A percentile compares a stretch with the other conserved stretches of the same genome.
These are phyloP conservation scores for Boletus holoroseus DNA, from an alignment of 1,284 basidiomycete species.

Conservation along the genomic window DNA sequence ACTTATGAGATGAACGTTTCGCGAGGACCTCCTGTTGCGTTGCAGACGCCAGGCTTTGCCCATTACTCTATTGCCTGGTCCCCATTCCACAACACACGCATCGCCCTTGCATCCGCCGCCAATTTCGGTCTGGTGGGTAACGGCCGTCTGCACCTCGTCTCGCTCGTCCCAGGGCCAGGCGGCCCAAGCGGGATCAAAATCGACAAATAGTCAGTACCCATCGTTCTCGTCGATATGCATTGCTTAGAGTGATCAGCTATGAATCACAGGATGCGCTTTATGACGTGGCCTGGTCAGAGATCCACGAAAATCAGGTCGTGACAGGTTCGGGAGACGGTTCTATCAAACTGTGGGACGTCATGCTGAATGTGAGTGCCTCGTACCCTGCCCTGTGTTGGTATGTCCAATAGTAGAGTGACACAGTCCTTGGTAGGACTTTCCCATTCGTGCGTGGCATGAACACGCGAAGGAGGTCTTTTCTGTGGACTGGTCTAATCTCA, in stretches of 20 bases:
- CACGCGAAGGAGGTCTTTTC: slow-evolving; percentile 90
- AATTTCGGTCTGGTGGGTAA: slow-evolving; percentile 97
- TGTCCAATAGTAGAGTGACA: slow-evolving; percentile 20
- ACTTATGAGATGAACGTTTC: slow-evolving; percentile 39
- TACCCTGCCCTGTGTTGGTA: not conserved
- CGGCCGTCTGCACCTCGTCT: slow-evolving; percentile 75
- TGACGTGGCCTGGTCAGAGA: slow-evolving; percentile 89
- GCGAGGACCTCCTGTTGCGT: slow-evolving; percentile 41
- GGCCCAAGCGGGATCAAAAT: slow-evolving; percentile 44
- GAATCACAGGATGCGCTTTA: slow-evolving; percentile 94
- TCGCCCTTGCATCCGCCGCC: slow-evolving; percentile 86
- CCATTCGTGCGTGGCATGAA: slow-evolving; percentile 90
- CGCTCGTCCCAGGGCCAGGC: slow-evolving; percentile 45
- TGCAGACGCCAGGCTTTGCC: slow-evolving; percentile 79
- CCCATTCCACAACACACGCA: slow-evolving; percentile 77
- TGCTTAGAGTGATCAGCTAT: slow-evolving; percentile 51
- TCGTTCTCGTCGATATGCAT: slow-evolving; percentile 12
- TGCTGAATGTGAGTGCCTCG: slow-evolving; percentile 66
- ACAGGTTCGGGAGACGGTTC: slow-evolving; percentile 90
- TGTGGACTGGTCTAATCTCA: slow-evolving; percentile 96
- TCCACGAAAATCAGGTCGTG: slow-evolving; percentile 91
- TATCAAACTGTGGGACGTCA: slow-evolving; percentile 87
- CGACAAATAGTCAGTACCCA: slow-evolving; percentile 60
- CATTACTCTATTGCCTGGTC: slow-evolving; percentile 90
- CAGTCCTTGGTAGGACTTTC: slow-evolving; percentile 62